Base-by-base conservation (phyloP, 106 monocot species). In the Phalaenopsis equestris region DNA sequence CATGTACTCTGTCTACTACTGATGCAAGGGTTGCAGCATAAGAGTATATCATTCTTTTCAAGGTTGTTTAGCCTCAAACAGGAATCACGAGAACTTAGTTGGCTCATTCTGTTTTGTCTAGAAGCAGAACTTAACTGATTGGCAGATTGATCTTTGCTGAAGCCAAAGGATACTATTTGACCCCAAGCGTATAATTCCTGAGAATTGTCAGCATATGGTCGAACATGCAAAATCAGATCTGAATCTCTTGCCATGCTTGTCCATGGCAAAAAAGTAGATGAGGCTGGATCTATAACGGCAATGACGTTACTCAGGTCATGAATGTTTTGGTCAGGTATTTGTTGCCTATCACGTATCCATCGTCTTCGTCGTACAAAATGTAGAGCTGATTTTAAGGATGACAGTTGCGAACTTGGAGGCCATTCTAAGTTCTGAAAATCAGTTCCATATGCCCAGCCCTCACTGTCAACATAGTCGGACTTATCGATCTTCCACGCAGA, bases 401-500 rank as follows among this genome's bases (percentile, higher is more conserved):
- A 90, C 48, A 81, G 87, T 45, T 84, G 77, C 58, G 91, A 90
- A 79, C 6, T 76, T 47, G 92, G 89, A 81, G 95, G 95, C 95
- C 95, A 95, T 75, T 77, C 87, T 77, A 95, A 64, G 82, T 81
- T 86, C 65, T 89, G 87, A 77, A 95, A 91, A 80, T 95, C 90
- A 68, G 87, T 45, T 80, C 85, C 95, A 88, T 95, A 95, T 67
- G 89, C 88, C 92, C 92, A 95, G 49, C 95, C 95, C 80, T 95
- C 95, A 84, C 72, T 72, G 70, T 93, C 95, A 0, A 85, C 89
- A 87, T 79, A 89, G 49, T 79, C 75, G 38, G 87, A 83, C 81
- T 79, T 95, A 72, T 95, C 95, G 81, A 95, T 93, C 81, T 82
- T 89, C 95, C 95, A 95, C 0, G 89, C 83, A 72, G 95, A 95